phyloP scores from a whole-genome alignment of 495 filamentous ascomycete species.

The Evernia prunastri region DNA sequence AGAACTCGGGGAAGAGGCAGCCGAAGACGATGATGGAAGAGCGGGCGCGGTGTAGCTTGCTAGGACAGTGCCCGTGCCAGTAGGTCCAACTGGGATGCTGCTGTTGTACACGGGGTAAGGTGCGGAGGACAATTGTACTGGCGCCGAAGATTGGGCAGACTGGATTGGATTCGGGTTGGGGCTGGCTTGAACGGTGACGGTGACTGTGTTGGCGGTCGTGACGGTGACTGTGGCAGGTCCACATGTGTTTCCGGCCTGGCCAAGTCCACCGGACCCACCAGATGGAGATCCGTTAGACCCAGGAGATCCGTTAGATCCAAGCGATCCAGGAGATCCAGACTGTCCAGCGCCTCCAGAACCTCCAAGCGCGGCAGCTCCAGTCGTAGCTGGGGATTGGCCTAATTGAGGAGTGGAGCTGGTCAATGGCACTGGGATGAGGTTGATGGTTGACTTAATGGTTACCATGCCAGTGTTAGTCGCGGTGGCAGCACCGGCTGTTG shows the following conservation, averaged over 20 bases:
- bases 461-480: constrained; percentile 12
- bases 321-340: constrained; percentile 16
- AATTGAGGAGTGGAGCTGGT: background rate
- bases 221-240: constrained; percentile 28
- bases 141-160: background rate
- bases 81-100: constrained; percentile 12
- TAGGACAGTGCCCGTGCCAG: background rate
- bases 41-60: background rate
- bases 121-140: background rate
- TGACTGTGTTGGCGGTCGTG: constrained; percentile 26
- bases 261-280: constrained; percentile 9
- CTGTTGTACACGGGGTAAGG: constrained; percentile 12
- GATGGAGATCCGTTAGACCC: constrained; percentile 13
- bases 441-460: constrained; percentile 22
- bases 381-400: constrained; percentile 13
- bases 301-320: too few species aligned
- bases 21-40: background rate
- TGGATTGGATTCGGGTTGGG: background rate
- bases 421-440: constrained; percentile 17
- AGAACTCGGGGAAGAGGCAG: background rate
- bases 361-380: constrained; percentile 5
- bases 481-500: constrained; percentile 9
- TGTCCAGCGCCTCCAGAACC: constrained; percentile 4
- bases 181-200: constrained; percentile 25
- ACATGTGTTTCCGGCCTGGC: constrained; percentile 20